Conservation (phyloP, 1,284 basidiomycete species). For the Cutaneotrichosporon sp. region DNA sequence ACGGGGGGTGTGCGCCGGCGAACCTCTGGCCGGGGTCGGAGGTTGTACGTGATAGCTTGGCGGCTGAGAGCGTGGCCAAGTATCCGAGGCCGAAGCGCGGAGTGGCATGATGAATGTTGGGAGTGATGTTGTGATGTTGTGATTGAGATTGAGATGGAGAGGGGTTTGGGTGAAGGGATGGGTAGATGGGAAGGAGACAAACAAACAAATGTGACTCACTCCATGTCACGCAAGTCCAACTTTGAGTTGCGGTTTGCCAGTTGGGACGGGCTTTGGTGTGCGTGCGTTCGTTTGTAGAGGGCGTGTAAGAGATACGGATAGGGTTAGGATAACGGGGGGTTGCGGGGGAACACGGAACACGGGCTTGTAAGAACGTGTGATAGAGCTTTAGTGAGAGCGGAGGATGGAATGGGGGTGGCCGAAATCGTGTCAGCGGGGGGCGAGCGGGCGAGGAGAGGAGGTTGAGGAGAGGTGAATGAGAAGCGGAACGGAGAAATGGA, state of each 20-base stretch:
- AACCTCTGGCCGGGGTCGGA: background rate
- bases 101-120: background rate
- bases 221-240: background rate
- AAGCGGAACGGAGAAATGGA: background rate
- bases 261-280: background rate
- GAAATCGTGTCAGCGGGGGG: background rate
- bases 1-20: background rate
- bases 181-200: background rate
- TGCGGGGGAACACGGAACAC: background rate
- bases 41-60: slow-evolving; percentile 4
- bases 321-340: too few relatives aligned
- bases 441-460: background rate
- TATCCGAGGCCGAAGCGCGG: background rate
- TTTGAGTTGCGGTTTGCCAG: background rate
- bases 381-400: background rate
- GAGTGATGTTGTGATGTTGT: background rate
- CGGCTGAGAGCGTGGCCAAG: slow-evolving; percentile 4
- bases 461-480: too few relatives aligned
- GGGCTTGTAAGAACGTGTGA: slow-evolving; percentile 3
- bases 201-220: slow-evolving; percentile 8
- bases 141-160: background rate
- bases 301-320: background rate
- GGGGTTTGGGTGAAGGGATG: too few relatives aligned
- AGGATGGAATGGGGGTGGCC: background rate
- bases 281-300: background rate